Base-by-base conservation (phyloP, 176 grass and related monocot genomes). In the Cenchrus americanus region DNA sequence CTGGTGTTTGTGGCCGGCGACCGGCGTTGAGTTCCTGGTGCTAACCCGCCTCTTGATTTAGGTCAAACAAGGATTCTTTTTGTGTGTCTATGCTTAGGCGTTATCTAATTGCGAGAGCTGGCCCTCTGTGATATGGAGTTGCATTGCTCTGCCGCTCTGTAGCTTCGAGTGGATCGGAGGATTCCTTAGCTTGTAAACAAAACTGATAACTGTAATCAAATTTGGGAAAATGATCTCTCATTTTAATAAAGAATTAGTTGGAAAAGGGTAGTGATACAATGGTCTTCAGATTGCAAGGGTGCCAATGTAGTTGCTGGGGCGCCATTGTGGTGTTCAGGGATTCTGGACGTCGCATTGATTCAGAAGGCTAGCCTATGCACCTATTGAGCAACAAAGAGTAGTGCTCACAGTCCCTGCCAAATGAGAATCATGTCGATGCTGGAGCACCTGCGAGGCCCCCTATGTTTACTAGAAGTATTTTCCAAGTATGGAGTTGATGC, bases 81-180 rank as follows among this genome's bases (percentile, higher is more conserved):
- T 8, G 7, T 1, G 8, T 10, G 9, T 44, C 7, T 44, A 44
- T 17, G 14, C 12, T 34, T 62, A 37, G 54, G 47, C 34, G 57
- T 43, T 26, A 8, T 21, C 22, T 6, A 0, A 44, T 47, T 10
- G 22, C 1, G 14, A 74, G 17, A 48, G 84, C 57, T 65, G 7
- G 30, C 43, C 34, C 32, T 12, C 43, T 14, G 58, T 44, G 42
- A 14, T 69, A 14, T 55, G 62, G 34, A 51, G 26, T 18, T 14
- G 15, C 77, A 81, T 69, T 62, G 8, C 54, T 6, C 63, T 53
- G 17, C 24, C 49, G 7, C 32, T 24, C 19, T 21, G 9, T 57
- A 10, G 57, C 47, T 32, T 58, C 13, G 34, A 54, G 46, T 37
- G 63, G 70, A 77, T 55, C 71, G 75, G 49, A 66, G 26, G 62